phyloP scores from a whole-genome alignment of 2,329 filamentous ascomycete genomes.

The Diaporthe helianthi region DNA sequence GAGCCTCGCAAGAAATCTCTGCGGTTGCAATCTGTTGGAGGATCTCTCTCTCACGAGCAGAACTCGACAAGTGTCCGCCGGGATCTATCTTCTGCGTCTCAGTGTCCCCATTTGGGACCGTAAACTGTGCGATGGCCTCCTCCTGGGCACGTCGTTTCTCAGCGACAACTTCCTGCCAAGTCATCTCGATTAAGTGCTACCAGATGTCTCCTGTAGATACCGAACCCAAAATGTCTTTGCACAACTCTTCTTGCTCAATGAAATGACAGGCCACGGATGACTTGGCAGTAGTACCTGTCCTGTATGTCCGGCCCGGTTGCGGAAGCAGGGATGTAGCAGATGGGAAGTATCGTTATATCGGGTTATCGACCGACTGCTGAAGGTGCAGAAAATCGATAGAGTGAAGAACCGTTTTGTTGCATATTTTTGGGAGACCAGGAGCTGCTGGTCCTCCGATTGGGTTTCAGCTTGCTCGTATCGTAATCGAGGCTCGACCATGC shows the following conservation, averaged over 20 bases:
- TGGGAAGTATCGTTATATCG: not conserved
- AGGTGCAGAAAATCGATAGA: not conserved
- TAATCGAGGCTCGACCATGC: too few species aligned
- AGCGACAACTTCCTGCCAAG: slow-evolving; percentile 28
- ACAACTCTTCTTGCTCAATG: not conserved
- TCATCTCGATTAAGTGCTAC: not conserved
- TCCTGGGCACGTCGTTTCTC: slow-evolving; percentile 14
- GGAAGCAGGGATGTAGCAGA: too few species aligned
- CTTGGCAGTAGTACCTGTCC: not conserved
- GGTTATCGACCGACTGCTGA: not conserved
- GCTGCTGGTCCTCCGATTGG: not conserved
- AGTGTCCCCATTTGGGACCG: not conserved
- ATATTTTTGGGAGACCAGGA: not conserved
- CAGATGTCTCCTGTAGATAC: not conserved
- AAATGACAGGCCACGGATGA: not conserved
- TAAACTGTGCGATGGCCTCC: not conserved
- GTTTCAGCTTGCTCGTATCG: not conserved
- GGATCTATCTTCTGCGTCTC: not conserved
- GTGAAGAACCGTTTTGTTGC: not conserved
- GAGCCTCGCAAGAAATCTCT: not conserved
- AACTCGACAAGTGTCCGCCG: too few species aligned
- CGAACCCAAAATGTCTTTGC: not conserved
- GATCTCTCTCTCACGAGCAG: not conserved
- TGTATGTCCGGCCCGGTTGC: not conserved
- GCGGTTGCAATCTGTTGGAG: not conserved